Conservation (phyloP, 2,329 filamentous ascomycete species). For the Botryotinia globosa region DNA sequence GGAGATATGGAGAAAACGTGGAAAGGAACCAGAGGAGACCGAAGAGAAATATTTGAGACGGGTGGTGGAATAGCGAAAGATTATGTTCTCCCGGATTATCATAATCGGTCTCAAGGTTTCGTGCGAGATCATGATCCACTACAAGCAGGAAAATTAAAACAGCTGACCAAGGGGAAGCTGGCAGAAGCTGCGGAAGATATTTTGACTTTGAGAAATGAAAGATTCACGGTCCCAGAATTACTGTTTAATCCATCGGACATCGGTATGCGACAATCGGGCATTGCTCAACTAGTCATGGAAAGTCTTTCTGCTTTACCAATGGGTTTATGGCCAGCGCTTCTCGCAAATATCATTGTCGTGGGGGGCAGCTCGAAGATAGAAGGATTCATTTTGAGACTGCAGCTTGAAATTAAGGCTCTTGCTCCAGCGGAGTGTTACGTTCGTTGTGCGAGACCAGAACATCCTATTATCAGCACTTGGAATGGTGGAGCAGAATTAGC, state of each 20-base stretch:
- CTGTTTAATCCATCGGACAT: conserved; percentile 85
- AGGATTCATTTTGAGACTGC: conserved; percentile 78
- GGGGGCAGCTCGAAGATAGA: conserved; percentile 79
- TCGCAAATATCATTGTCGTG: conserved; percentile 85
- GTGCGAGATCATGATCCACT: conserved; percentile 74
- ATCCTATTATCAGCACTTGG: conserved; percentile 83
- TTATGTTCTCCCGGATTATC: conserved; percentile 85
- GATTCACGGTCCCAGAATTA: conserved; percentile 85
- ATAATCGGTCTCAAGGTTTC: conserved; percentile 59
- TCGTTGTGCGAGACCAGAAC: conserved; percentile 63
- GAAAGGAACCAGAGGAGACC: conserved; percentile 68
- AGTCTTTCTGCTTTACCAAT: conserved; percentile 71
- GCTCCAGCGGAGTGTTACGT: conserved; percentile 77
- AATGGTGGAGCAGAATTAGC: conserved; percentile 78
- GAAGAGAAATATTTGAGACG: conserved; percentile 48
- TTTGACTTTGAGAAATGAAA: conserved; percentile 84
- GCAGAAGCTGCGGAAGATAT: conserved; percentile 67
- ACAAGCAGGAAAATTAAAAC: conserved; percentile 51
- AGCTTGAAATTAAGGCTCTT: conserved; percentile 68
- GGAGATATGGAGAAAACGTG: conserved; percentile 77
- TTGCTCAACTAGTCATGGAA: conserved; percentile 80
- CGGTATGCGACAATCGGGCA: conserved; percentile 76
- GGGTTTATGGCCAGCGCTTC: conserved; percentile 77
- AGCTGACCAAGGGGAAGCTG: conserved; percentile 44
- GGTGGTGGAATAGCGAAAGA: conserved; percentile 70